Conservation (phyloP, 257 asterid genomes). For the Plantago elongata region DNA sequence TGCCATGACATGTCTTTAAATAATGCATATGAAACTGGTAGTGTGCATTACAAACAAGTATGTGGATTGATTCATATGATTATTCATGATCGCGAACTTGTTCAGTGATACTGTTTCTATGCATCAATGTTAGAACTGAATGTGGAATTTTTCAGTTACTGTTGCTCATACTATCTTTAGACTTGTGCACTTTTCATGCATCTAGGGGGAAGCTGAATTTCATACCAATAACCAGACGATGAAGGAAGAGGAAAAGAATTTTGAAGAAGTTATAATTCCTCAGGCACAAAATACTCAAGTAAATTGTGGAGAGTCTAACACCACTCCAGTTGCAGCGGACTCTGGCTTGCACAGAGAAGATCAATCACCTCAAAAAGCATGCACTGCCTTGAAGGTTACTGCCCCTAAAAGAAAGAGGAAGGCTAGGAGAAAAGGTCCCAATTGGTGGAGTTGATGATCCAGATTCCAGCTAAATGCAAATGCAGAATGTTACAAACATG, state of each 20-base stretch:
- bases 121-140: neutral
- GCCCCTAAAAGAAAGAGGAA: constrained; percentile 52
- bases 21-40: neutral
- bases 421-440: constrained; percentile 33
- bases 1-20: neutral
- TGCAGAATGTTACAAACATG: too few species aligned
- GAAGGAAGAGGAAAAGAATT: constrained; percentile 47
- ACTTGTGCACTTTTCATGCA: constrained; percentile 12
- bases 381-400: constrained; percentile 49
- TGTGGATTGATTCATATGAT: too few species aligned
- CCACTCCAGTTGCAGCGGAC: constrained; percentile 29
- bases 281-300: constrained; percentile 31
- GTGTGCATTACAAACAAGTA: neutral
- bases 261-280: constrained; percentile 38
- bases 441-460: constrained; percentile 35
- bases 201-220: constrained; percentile 52
- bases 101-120: neutral
- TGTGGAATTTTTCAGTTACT: neutral
- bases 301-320: constrained; percentile 22
- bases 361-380: constrained; percentile 38
- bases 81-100: neutral
- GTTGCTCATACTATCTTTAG: neutral
- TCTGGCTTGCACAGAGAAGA: constrained; percentile 32
- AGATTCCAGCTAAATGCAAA: neutral
- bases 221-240: constrained; percentile 42